A percentile compares a stretch with the other conserved stretches of the same genome.
Evolutionary conservation across 1,284 basidiomycete genomes (phyloP).

Genomic region (Vanrija sp.): DNA sequence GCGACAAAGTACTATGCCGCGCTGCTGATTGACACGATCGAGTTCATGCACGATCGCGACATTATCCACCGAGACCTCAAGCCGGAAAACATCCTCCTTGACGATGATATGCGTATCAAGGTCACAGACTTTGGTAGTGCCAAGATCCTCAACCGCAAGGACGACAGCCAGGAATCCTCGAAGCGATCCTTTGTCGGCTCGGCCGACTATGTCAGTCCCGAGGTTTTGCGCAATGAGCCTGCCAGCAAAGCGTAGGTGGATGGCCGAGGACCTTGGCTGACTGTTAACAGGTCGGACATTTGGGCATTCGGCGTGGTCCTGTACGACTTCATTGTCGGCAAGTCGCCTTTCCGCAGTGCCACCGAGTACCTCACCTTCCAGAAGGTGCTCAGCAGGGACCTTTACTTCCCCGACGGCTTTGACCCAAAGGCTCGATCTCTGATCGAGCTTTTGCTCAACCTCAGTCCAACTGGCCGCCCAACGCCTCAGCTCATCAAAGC

Average conservation of each 20-base stretch:
- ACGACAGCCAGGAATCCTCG: slow-evolving; percentile 45
- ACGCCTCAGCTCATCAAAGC: slow-evolving; percentile 60
- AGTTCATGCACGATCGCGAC: slow-evolving; percentile 81
- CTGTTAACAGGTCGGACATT: slow-evolving; percentile 46
- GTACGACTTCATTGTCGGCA: slow-evolving; percentile 55
- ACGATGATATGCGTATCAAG: slow-evolving; percentile 79
- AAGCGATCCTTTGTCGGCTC: slow-evolving; percentile 85
- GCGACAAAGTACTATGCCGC: slow-evolving; percentile 80
- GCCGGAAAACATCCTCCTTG: slow-evolving; percentile 88
- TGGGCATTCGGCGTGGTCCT: slow-evolving; percentile 59
- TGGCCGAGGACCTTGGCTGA: too few relatives aligned
- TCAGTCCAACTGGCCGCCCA: slow-evolving; percentile 63
- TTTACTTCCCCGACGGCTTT: slow-evolving; percentile 52
- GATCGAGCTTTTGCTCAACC: slow-evolving; percentile 51
- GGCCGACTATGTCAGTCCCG: slow-evolving; percentile 92
- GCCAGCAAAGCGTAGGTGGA: slow-evolving; percentile 40
- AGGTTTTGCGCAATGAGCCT: slow-evolving; percentile 71
- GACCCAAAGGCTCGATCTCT: slow-evolving; percentile 51
- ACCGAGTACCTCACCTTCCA: slow-evolving; percentile 60
- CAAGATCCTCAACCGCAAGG: slow-evolving; percentile 64
- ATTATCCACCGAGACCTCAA: slow-evolving; percentile 90
- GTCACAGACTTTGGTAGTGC: slow-evolving; percentile 97
- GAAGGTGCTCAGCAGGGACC: slow-evolving; percentile 54
- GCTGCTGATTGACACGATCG: slow-evolving; percentile 79
- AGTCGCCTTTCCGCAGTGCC: slow-evolving; percentile 55